These are phyloP conservation scores for Clausena lansium DNA, from an alignment of 345 rosid species.

Conservation along the genomic window DNA sequence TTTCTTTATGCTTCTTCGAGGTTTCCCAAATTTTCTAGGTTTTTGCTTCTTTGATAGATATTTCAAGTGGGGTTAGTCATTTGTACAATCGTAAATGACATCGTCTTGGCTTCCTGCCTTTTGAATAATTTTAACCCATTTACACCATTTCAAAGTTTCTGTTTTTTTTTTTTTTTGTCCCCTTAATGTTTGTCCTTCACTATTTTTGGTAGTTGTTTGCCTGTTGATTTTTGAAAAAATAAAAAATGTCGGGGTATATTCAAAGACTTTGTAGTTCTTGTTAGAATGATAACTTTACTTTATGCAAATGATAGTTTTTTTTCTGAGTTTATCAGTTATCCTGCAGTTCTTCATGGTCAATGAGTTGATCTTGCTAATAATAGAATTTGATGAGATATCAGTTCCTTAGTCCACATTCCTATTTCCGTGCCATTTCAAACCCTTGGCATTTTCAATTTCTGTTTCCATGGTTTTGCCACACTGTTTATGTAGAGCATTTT, in stretches of 20 bases:
- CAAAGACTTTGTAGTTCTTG: neutral
- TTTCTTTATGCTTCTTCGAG: neutral
- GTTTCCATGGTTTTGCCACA: neutral
- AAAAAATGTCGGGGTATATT: neutral
- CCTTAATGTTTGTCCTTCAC: neutral
- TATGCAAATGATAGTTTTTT: neutral
- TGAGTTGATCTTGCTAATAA: neutral
- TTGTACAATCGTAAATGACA: neutral
- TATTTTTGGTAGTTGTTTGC: neutral
- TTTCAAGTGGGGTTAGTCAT: neutral
- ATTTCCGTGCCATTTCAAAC: neutral
- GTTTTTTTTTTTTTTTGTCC: neutral
- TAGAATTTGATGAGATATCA: neutral
- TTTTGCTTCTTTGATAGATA: neutral
- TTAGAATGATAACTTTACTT: neutral
- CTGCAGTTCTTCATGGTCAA: neutral
- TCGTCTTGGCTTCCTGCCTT: neutral
- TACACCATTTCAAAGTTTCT: neutral
- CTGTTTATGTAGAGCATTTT: neutral
- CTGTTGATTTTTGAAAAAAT: neutral
- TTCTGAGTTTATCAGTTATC: neutral
- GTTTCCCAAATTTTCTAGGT: neutral
- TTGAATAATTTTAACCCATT: neutral
- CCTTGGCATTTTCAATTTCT: slow-evolving; percentile 2
- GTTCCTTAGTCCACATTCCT: neutral